Conservation (phyloP, 163 green algal genomes). For the Trebouxiophyceae sp. region DNA sequence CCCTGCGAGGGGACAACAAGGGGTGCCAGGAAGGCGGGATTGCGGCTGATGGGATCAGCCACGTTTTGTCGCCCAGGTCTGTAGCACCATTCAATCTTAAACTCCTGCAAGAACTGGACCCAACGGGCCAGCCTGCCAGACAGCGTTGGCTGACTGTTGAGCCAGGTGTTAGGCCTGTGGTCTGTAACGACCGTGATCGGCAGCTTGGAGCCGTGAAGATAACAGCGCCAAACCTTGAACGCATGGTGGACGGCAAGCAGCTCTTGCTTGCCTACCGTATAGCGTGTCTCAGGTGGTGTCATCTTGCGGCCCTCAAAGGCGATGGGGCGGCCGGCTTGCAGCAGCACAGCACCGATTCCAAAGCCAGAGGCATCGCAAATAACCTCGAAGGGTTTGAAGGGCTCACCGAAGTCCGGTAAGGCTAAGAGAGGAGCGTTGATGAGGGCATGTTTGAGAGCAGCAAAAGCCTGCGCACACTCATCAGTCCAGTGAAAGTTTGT, state of each 20-base stretch:
- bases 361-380: constrained; percentile 36
- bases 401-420: constrained; percentile 23
- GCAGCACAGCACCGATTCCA: constrained; percentile 38
- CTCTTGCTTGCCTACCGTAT: constrained; percentile 34
- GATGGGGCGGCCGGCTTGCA: constrained; percentile 35
- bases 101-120: constrained; percentile 11
- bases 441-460: constrained; percentile 23
- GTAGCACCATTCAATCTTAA: constrained; percentile 19
- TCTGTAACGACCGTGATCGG: constrained; percentile 31
- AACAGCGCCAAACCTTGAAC: constrained; percentile 30
- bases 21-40: constrained; percentile 5
- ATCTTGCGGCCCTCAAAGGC: constrained; percentile 23
- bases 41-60: constrained; percentile 19
- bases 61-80: constrained; percentile 19
- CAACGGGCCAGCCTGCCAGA: constrained; percentile 10
- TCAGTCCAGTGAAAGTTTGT: constrained; percentile 14
- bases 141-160: constrained; percentile 10
- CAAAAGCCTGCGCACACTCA: constrained; percentile 17
- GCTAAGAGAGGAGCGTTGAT: constrained; percentile 33
- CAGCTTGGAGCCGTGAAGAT: constrained; percentile 35
- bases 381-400: constrained; percentile 35
- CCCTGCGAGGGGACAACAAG: constrained; percentile 6
- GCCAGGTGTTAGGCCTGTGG: constrained; percentile 29
- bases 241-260: constrained; percentile 29
- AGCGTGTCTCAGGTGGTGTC: constrained; percentile 22